Evolutionary conservation across 257 asterid species (phyloP), one percentile per base, ranked within the genome.

Genomic region (Coffea eugenioides): DNA sequence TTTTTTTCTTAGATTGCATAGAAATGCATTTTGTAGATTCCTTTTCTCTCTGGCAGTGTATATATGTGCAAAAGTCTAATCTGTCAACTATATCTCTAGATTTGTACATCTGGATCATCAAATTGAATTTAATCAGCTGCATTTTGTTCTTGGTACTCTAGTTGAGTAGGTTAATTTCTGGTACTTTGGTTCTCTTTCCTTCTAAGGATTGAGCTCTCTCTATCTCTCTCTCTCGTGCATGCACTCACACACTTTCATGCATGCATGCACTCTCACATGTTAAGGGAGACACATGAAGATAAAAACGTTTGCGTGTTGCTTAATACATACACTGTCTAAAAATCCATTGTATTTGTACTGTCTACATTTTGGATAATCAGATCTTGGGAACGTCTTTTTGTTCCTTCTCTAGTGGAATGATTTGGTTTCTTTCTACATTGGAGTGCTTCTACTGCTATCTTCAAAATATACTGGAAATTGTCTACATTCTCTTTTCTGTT

Each of bases 91-190:
- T 31, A 36, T 64, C 14, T 6, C 2, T 3, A 25, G 5, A 25
- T n/a, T 64, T 64, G 15, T n/a, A 16, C 41, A n/a, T 64, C 69
- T 64, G 25, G 69, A 64, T n/a, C 3, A 6, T 64, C 9, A 36
- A 23, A 64, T 64, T 27, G 16, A 64, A 64, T 64, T n/a, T 64
- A n/a, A n/a, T 46, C 51, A 46, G 51, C 51, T 46, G 11, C 4
- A 39, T 39, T 46, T 46, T 6, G 51, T 46, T 46, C 51, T 46
- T 9, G 11, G 51, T 46, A 6, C 51, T 46, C 51, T 4, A 46
- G 51, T 6, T 46, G 51, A 6, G 51, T 46, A 46, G 11, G 51
- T 46, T 46, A 46, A 46, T 6, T 18, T 77, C 79, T 77, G 86
- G 78, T 79, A 62, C 25, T 64, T 64, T 9, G 31, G 41, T 64